Evolutionary conservation across 495 filamentous ascomycete genomes (phyloP), one percentile per base, ranked within the genome.

Genomic region (Poronia punctata): DNA sequence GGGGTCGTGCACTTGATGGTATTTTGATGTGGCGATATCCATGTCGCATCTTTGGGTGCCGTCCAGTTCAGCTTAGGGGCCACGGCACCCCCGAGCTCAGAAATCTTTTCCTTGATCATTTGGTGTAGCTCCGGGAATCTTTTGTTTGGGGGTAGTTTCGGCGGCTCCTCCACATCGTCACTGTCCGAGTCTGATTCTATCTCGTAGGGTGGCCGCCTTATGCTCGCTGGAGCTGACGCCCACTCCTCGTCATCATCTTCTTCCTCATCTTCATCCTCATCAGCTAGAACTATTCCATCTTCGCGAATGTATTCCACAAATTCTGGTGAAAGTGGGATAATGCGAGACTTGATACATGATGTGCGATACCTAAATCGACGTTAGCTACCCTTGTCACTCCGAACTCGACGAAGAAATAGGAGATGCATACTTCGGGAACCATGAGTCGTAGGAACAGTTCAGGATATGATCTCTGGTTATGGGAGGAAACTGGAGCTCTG

Each of bases 61-160:
- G 88, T 95, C 92, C 92, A 99, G 69, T 97, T 95, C 17, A 99
- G 69, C 54, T 99, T 99, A 2, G 93, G 93, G 0, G 79, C 76
- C 0, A 88, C 88, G 22, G 77, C 78, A 43, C 92, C 90, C 22
- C 84, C 86, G 0, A 96, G 73, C 40, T 84, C 78, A 3, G 72
- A 53, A 48, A 99, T 95, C 4, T 78, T 82, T 11, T 70, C 58
- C 60, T 80, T 83, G 55, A 99, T 83, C 34, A 74, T 58, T 25
- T 74, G 57, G 62, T 99, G 93, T 2, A 89, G 74, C 14, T 85
- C 81, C 5, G 71, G 74, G 52, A 78, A 79, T 29, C 66, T 61
- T 39, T 57, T 50, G 27, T 68, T 71, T 15, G 62, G 65, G 22
- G 57, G 67, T 21, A 56, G 50, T 29, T 44, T 61, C 12, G 51